Percentiles rank a stretch among this genome's conserved stretches.
Evolutionary conservation across 148 eudicot genomes (phyloP).

Genomic region (Vaccinium corymbosum): DNA sequence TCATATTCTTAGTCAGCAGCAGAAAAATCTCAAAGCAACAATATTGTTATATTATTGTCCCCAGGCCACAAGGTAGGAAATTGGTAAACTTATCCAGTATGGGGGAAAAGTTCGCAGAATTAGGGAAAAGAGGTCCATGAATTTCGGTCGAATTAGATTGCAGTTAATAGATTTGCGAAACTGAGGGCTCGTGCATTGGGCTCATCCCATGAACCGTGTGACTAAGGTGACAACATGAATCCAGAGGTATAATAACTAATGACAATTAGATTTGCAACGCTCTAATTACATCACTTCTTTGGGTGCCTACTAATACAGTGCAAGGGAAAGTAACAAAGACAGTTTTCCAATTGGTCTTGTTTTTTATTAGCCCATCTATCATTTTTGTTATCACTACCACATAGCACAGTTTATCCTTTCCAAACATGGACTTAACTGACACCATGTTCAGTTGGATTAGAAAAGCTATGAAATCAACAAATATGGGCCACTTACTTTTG

Average conservation of each 20-base stretch:
- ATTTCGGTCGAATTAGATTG: too few species aligned
- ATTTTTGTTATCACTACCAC: background rate
- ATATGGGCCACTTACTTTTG: conserved; percentile 54
- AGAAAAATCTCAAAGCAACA: background rate
- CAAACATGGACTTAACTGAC: background rate
- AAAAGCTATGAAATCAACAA: conserved; percentile 15
- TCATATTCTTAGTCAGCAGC: background rate
- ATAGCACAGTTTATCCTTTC: background rate
- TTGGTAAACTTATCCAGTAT: background rate
- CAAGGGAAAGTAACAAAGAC: background rate
- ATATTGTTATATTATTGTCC: background rate
- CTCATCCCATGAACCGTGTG: too few species aligned
- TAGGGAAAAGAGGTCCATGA: too few species aligned
- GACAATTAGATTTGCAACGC: background rate
- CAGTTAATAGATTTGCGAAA: too few species aligned
- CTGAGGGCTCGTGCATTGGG: too few species aligned
- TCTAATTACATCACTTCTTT: background rate
- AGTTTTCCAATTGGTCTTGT: background rate
- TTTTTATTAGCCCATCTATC: background rate
- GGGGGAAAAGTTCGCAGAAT: background rate
- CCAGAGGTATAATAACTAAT: background rate
- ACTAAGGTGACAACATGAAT: too few species aligned
- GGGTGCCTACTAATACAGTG: background rate
- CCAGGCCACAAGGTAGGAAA: background rate
- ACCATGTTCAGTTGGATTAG: background rate